Evolutionary conservation across 1,139 yeast species (phyloP), one percentile per base, ranked within the genome.

Genomic region (Blastobotrys elegans): DNA sequence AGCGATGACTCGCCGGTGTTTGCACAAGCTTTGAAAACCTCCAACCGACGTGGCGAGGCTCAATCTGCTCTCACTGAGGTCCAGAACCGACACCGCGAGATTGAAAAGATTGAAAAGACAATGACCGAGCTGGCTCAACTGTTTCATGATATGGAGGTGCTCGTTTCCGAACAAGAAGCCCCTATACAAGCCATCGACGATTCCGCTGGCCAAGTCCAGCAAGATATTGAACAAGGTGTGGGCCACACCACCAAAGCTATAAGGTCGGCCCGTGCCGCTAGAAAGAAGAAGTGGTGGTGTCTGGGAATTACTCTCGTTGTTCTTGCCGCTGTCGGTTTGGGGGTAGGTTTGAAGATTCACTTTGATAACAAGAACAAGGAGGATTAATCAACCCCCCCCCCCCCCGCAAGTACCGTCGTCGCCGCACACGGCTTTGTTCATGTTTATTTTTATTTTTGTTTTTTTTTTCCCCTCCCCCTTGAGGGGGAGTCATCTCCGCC

Each of bases 31-130:
- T 75, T 92, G 57, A 74, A 88, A 76, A 88, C 84, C 71, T 84
- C 95, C 49, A 87, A 88, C 68, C 83, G 97, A 71, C 82, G 95
- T 62, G 98, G 98, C 58, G 96, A 92, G 70, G 97, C 98, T 45
- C 80, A 95, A 67, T 81, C 96, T 31, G 98, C 95, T 2, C 77
- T 92, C 60, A 86, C 88, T 61, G 98, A 94, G 70, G 98, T 94
- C 48, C 97, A 92, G 70, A 82, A 87, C 41, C 84, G 99, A 73
- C 98, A 94, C 73, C 84, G 87, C 64, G 98, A 92, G 71, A 80
- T 94, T 65, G 84, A 88, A 72, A 87, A 89, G 72, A 84, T 94
- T 69, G 97, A 90, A 70, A 83, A 86, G 70, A 85, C 97, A 50
- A 88, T 94, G 87, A 89, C 94, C 40, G 98, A 92, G 70, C 79